These are phyloP conservation scores for Andrographis paniculata DNA, from an alignment of 305 asterid genomes.

Conservation along the genomic window DNA sequence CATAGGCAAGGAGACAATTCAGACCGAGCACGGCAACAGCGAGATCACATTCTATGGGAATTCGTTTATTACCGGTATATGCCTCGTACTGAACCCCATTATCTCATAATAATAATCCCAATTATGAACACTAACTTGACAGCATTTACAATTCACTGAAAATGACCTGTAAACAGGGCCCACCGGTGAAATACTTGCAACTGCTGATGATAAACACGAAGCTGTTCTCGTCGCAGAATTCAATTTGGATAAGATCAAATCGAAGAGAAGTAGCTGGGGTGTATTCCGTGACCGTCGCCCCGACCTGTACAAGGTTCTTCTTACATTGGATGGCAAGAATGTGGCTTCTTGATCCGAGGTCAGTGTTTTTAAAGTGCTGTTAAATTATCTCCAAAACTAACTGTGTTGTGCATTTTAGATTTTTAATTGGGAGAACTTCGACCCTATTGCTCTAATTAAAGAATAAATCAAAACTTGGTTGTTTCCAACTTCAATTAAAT, in stretches of 20 bases:
- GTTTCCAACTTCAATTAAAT: no score
- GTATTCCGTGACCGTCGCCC: slow-evolving; percentile 91
- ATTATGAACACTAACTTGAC: no score
- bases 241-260: slow-evolving; percentile 69
- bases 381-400: no score
- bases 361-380: background rate
- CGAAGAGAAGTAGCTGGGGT: slow-evolving; percentile 90
- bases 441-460: no score
- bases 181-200: slow-evolving; percentile 72
- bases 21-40: slow-evolving; percentile 90
- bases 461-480: no score
- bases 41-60: slow-evolving; percentile 85
- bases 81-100: no score
- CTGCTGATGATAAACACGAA: slow-evolving; percentile 76
- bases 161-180: slow-evolving; percentile 49
- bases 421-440: no score
- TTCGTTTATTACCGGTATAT: slow-evolving; percentile 83
- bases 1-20: slow-evolving; percentile 71
- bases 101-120: no score
- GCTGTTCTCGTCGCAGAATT: slow-evolving; percentile 69
- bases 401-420: no score
- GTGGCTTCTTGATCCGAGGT: slow-evolving; percentile 30
- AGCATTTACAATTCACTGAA: background rate
- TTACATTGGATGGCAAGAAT: slow-evolving; percentile 76
- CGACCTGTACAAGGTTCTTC: slow-evolving; percentile 85